Base-by-base conservation (phyloP, 192 early-diverging fungal genomes). In the Chytriomyces hyalinus region DNA sequence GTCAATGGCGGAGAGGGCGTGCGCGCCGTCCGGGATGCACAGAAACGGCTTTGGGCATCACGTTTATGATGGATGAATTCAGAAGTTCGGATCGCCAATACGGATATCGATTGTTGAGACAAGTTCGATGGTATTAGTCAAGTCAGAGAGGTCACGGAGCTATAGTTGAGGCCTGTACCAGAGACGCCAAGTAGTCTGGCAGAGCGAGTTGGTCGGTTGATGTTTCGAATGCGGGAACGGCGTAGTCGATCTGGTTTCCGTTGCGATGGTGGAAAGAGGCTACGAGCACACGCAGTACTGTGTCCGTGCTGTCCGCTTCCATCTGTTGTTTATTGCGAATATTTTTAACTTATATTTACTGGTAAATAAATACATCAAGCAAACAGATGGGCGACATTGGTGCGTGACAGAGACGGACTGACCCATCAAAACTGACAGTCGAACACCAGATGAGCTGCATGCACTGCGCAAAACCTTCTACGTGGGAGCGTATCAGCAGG, bases 401-500 rank as follows among this genome's bases (percentile, higher is more conserved):
- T 59, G 20, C 15, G 17, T 17, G 57, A 2, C 57, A n/a, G 15
- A 1, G 2, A 2, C 17, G 57, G 17, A n/a, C 57, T 22, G 57
- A 17, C 22, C 22, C 22, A 2, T 17, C 57, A 17, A 60, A 60
- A 60, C 15, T 17, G 22, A 60, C 57, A 4, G 22, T 28, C 69
- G 59, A 49, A 68, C 50, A 49, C 13, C 50, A 78, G 84, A 85
- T 80, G 81, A 82, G 47, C 76, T 83, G 11, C 81, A 66, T 49
- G 28, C 62, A 3, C 73, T 85, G 15, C 76, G 80, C 63, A 82
- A 85, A 80, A 49, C 77, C 65, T 83, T 88, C 81, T 83, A 86
- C 63, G 78, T 94, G 60, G 92, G 92, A 48, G 87, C 90, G 62
- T 93, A 88, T 85, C 87, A 93, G 78, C 85, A 91, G 49, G 86